These are phyloP conservation scores for Chamaenerion angustifolium DNA, from an alignment of 345 rosid genomes.

Conservation along the genomic window DNA sequence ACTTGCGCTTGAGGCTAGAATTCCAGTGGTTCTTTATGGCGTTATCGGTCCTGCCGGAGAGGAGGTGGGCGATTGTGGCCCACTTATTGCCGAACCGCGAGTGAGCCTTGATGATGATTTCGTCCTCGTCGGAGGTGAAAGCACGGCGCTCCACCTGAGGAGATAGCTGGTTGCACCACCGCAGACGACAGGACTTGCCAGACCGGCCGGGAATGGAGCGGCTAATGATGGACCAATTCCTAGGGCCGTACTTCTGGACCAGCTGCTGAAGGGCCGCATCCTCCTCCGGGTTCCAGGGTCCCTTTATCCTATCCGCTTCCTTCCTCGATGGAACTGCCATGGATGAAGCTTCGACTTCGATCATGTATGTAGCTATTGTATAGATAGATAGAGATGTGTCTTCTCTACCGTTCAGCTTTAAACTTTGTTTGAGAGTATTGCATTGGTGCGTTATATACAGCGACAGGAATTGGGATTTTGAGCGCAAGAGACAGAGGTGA, in stretches of 20 bases:
- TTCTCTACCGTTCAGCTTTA: too few species aligned
- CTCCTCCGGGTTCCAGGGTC: conserved; percentile 96
- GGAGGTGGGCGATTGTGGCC: conserved; percentile 85
- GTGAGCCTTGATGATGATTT: conserved; percentile 59
- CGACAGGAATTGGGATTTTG: too few species aligned
- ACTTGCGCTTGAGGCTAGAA: conserved; percentile 70
- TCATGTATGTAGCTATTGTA: too few species aligned
- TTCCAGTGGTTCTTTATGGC: conserved; percentile 89
- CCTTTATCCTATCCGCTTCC: conserved; percentile 62
- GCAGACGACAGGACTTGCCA: conserved; percentile 70
- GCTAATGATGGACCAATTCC: conserved; percentile 88
- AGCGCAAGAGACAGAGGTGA: too few species aligned
- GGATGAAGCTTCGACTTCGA: too few species aligned
- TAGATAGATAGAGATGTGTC: too few species aligned
- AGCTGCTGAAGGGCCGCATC: conserved; percentile 60
- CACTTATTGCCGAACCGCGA: conserved; percentile 75
- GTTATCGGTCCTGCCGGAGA: conserved; percentile 84
- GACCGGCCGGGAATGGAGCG: conserved; percentile 85
- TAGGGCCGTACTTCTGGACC: conserved; percentile 58
- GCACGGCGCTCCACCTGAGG: conserved; percentile 88
- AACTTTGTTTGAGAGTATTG: too few species aligned
- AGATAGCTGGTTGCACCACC: conserved; percentile 95
- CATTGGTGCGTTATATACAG: too few species aligned
- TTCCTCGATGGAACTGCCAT: too few species aligned
- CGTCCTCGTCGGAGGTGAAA: conserved; percentile 59